Conservation (phyloP, 176 grass and related monocot species). For the Triticum monococcum region DNA sequence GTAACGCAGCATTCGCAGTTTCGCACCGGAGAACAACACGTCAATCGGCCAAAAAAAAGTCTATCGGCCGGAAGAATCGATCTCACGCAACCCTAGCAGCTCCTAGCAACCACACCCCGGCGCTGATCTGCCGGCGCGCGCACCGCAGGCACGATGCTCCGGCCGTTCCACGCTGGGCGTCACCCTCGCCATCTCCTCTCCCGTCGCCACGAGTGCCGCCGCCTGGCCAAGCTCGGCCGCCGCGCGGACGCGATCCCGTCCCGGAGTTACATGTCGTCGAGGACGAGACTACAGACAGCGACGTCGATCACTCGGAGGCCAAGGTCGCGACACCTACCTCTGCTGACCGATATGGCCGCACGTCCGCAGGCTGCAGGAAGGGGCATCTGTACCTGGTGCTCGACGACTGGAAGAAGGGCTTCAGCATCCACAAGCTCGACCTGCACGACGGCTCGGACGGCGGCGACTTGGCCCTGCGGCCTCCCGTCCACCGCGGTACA, state of each 20-base stretch:
- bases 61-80: neutral
- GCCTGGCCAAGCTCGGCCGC: neutral
- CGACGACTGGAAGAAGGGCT: neutral
- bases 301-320: neutral
- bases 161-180: neutral
- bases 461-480: neutral
- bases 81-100: neutral
- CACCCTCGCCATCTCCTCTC: neutral
- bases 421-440: constrained; percentile 10
- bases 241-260: neutral
- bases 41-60: no score
- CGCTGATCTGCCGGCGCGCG: neutral
- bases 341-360: neutral
- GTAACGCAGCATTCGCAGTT: no score
- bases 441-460: neutral
- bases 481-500: neutral
- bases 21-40: no score
- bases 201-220: neutral
- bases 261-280: neutral
- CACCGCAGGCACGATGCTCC: neutral
- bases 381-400: neutral
- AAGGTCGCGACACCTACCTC: neutral
- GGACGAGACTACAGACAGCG: neutral
- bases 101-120: no score
- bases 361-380: neutral